Conservation (phyloP, 2,329 filamentous ascomycete species). For the Xylaria sp. region DNA sequence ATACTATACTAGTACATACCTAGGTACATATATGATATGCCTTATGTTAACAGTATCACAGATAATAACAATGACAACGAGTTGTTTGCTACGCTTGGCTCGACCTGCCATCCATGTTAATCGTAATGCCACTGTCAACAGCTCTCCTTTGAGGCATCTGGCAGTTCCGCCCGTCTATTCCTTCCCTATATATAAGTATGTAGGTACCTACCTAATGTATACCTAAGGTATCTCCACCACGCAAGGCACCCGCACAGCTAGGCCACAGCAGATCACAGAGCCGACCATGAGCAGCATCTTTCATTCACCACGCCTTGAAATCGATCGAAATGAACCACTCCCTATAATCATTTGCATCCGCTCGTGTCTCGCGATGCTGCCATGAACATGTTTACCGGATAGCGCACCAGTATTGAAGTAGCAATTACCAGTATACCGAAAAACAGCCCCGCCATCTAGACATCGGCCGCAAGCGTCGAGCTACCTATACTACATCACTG, state of each 20-base stretch:
- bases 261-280: not conserved
- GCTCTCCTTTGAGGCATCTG: too few relatives aligned
- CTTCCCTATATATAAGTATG: too few relatives aligned
- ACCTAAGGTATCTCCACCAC: conserved; percentile 28
- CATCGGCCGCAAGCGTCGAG: not conserved
- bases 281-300: not conserved
- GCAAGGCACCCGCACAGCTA: conserved; percentile 15
- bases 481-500: not conserved
- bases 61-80: not conserved
- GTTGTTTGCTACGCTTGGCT: too few relatives aligned
- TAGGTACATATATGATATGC: not conserved
- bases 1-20: too few relatives aligned
- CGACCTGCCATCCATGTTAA: too few relatives aligned
- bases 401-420: conserved; percentile 13
- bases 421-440: not conserved
- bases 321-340: conserved; percentile 1
- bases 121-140: too few relatives aligned
- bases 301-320: not conserved
- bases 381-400: conserved; percentile 4
- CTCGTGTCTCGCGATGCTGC: not conserved
- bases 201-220: too few relatives aligned
- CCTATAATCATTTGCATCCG: not conserved
- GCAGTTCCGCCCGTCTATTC: too few relatives aligned
- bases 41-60: not conserved
- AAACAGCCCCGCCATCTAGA: conserved; percentile 17